phyloP scores from a whole-genome alignment of 441 rosid genomes.

The Gossypium lobatum region DNA sequence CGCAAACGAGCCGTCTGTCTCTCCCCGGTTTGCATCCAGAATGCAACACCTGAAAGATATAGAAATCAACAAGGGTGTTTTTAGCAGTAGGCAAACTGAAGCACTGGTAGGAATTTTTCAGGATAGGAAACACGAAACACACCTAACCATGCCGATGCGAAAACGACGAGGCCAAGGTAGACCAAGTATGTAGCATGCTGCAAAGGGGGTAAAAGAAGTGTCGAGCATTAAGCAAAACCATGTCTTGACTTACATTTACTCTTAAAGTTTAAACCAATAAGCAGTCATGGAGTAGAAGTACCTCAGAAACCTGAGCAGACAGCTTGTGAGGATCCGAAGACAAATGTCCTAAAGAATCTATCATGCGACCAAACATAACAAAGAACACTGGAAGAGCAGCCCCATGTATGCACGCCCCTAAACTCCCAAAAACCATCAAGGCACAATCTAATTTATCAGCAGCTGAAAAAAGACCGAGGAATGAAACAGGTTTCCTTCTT shows the following conservation, averaged over 20 bases:
- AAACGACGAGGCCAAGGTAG: conserved; percentile 52
- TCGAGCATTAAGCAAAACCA: neutral
- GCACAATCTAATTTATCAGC: conserved; percentile 50
- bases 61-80: neutral
- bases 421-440: conserved; percentile 54
- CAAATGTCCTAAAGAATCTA: conserved; percentile 63
- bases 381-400: conserved; percentile 65
- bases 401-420: conserved; percentile 60
- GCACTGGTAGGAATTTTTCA: neutral
- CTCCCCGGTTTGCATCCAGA: conserved; percentile 84
- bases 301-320: conserved; percentile 61
- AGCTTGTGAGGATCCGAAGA: conserved; percentile 43
- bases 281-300: conserved; percentile 11
- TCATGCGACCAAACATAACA: conserved; percentile 55
- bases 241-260: neutral
- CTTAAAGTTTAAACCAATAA: neutral
- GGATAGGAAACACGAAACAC: conserved; percentile 12
- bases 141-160: conserved; percentile 77
- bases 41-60: conserved; percentile 48
- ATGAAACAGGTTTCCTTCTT: conserved; percentile 37
- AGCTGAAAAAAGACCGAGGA: conserved; percentile 59
- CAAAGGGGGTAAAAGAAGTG: conserved; percentile 5
- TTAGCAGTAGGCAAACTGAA: neutral
- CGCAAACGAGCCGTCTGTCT: conserved; percentile 78
- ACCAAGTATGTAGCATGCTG: conserved; percentile 67